These are phyloP conservation scores for Ceratobasidium sp. DNA, from an alignment of 1,284 basidiomycete species.

Conservation along the genomic window DNA sequence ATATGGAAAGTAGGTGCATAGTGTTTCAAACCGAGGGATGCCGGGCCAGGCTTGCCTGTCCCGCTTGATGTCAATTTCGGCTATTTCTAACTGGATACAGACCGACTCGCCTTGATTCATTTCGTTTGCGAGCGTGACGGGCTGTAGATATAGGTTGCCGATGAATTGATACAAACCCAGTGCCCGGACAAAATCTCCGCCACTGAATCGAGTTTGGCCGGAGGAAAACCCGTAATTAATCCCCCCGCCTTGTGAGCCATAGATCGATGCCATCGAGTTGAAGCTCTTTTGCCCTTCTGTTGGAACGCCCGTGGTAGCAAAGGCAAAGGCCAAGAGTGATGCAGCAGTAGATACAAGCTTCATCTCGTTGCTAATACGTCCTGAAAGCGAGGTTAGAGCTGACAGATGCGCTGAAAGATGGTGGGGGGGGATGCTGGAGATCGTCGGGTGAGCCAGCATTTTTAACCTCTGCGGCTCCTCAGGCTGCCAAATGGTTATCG, in stretches of 20 bases:
- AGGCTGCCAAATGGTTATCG: constrained; percentile 17
- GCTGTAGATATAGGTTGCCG: constrained; percentile 28
- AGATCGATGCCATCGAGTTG: constrained; percentile 18
- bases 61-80: not conserved
- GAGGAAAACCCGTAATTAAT: constrained; percentile 12
- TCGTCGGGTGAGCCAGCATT: not conserved
- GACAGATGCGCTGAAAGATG: not conserved
- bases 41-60: constrained; percentile 28
- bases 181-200: constrained; percentile 21
- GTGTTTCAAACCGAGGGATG: constrained; percentile 26
- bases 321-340: constrained; percentile 23
- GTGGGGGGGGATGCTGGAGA: constrained; percentile 3
- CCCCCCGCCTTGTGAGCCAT: constrained; percentile 18
- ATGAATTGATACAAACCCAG: constrained; percentile 33
- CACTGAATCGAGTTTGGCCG: constrained; percentile 21
- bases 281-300: constrained; percentile 13
- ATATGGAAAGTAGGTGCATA: constrained; percentile 35
- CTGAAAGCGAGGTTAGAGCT: not conserved
- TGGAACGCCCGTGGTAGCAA: constrained; percentile 10
- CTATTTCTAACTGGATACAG: not conserved
- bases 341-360: constrained; percentile 15
- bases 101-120: constrained; percentile 10
- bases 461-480: constrained; percentile 3
- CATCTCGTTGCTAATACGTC: not conserved
- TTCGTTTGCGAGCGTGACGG: constrained; percentile 11